Conservation (phyloP, 2,329 filamentous ascomycete genomes). For the Xylogone sp. region DNA sequence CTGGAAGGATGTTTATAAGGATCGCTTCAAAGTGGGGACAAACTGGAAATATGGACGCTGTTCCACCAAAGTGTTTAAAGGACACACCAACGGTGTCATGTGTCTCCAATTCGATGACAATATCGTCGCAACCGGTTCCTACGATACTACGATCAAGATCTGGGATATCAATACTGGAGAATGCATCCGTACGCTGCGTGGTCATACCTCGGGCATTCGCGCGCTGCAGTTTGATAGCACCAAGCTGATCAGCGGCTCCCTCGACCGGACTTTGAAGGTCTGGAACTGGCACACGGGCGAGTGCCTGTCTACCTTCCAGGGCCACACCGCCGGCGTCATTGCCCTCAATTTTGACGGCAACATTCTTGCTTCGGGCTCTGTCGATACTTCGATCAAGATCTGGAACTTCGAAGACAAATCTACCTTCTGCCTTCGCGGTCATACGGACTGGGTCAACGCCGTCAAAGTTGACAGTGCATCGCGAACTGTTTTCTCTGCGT, state of each 20-base stretch:
- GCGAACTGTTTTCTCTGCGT: slow-evolving; percentile 86
- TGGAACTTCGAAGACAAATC: slow-evolving; percentile 88
- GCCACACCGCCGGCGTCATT: slow-evolving; percentile 79
- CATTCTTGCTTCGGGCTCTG: slow-evolving; percentile 81
- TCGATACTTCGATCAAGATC: slow-evolving; percentile 85
- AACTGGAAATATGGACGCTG: slow-evolving; percentile 98
- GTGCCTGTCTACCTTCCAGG: slow-evolving; percentile 75
- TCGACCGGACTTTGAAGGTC: slow-evolving; percentile 83
- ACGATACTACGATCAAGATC: slow-evolving; percentile 91
- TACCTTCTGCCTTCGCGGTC: slow-evolving; percentile 75
- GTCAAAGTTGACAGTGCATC: slow-evolving; percentile 80
- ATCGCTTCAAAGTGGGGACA: slow-evolving; percentile 89
- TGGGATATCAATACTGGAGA: slow-evolving; percentile 91
- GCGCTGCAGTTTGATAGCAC: slow-evolving; percentile 90
- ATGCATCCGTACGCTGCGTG: slow-evolving; percentile 77
- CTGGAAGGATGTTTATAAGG: slow-evolving; percentile 97
- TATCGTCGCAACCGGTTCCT: slow-evolving; percentile 89
- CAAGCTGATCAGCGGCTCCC: slow-evolving; percentile 84
- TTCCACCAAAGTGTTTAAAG: slow-evolving; percentile 77
- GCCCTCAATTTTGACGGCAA: slow-evolving; percentile 83
- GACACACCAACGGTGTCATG: slow-evolving; percentile 81
- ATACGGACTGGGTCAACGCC: slow-evolving; percentile 95
- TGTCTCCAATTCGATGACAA: slow-evolving; percentile 73
- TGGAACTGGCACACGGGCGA: slow-evolving; percentile 97
- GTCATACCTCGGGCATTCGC: slow-evolving; percentile 79